Percentiles rank a stretch among this genome's conserved stretches.
Evolutionary conservation across 495 filamentous ascomycete genomes (phyloP).

Genomic region (Glutinoglossum americanum): DNA sequence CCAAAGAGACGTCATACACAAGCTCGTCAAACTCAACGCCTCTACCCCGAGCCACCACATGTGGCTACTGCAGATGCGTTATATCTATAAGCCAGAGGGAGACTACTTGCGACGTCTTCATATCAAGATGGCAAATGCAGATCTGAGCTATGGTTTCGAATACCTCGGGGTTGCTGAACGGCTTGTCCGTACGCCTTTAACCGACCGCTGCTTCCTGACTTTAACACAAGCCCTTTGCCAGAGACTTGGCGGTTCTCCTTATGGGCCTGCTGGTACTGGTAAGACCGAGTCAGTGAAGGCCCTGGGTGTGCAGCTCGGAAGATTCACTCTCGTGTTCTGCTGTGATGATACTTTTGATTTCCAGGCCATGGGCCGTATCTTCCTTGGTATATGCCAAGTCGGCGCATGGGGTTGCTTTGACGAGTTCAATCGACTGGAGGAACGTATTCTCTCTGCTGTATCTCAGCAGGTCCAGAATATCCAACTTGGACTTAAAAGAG

Average conservation of each 20-base stretch:
- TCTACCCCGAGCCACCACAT: slow-evolving; percentile 61
- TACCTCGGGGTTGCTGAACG: slow-evolving; percentile 91
- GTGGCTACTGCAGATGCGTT: slow-evolving; percentile 97
- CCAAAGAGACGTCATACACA: slow-evolving; percentile 77
- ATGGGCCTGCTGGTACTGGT: slow-evolving; percentile 94
- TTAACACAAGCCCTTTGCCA: slow-evolving; percentile 90
- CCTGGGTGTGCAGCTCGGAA: slow-evolving; percentile 81
- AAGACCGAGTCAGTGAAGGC: slow-evolving; percentile 99
- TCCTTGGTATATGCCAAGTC: slow-evolving; percentile 97
- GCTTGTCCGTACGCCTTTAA: slow-evolving; percentile 86
- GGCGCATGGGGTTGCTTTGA: slow-evolving; percentile 99
- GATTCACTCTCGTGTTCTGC: slow-evolving; percentile 95
- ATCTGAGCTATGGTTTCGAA: slow-evolving; percentile 88
- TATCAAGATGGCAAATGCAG: slow-evolving; percentile 93
- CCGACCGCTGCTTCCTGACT: slow-evolving; percentile 93
- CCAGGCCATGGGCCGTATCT: slow-evolving; percentile 98
- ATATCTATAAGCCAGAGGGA: slow-evolving; percentile 62
- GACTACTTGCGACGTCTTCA: slow-evolving; percentile 67
- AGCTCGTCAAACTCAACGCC: slow-evolving; percentile 53
- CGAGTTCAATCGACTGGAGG: slow-evolving; percentile 96
- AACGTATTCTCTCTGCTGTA: slow-evolving; percentile 89
- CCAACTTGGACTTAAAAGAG: slow-evolving; percentile 75
- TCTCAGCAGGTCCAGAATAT: slow-evolving; percentile 99
- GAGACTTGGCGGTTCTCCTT: slow-evolving; percentile 85
- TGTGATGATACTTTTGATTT: slow-evolving; percentile 99